Base-by-base conservation (phyloP, 1,284 basidiomycete species). In the Tilletia walkeri region DNA sequence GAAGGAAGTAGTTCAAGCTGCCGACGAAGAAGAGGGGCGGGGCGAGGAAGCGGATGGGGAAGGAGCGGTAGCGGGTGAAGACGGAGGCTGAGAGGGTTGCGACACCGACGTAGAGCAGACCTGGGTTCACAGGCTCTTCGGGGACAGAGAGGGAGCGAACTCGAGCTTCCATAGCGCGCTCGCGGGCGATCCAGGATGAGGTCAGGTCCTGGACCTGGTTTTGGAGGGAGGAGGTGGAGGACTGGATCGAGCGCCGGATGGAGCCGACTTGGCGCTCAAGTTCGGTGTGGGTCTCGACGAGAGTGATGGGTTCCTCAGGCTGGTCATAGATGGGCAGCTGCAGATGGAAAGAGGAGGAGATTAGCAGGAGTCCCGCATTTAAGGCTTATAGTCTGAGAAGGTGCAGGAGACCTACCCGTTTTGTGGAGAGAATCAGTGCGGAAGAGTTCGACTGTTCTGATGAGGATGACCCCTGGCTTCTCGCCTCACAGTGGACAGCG, bases 41-140 rank as follows among this genome's bases (percentile, higher is more conserved):
- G 0, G 80, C 76, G 67, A 83, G 67, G 67, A 84, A 69, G 18
- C 83, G 82, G 49, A 84, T 72, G 20, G 83, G 80, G 53, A 81
- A 78, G 84, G 79, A 75, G 78, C 94, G 90, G 74, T 90, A 91
- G 50, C 94, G 90, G 0, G 91, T 89, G 69, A 96, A 84, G 76
- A 97, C 90, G 69, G 92, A 92, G 1, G 91, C 92, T 0, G 92
- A 91, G 63, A 97, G 89, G 3, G 92, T 90, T 1, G 92, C 90
- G 50, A 97, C 89, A 65, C 93, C 92, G 69, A 93, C 90, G 54
- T 83, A 83, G 47, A 83, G 75, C n/a, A 79, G 69, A 20, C 91
- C 92, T 0, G 94, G 94, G 5, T 90, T 94, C 49, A 96, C 87
- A 0, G 89, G 86, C 85, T 97, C 94, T 67, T 90, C 87, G 0